Conservation (phyloP, 23 red algal genomes). For the Gracilaria caudata region DNA sequence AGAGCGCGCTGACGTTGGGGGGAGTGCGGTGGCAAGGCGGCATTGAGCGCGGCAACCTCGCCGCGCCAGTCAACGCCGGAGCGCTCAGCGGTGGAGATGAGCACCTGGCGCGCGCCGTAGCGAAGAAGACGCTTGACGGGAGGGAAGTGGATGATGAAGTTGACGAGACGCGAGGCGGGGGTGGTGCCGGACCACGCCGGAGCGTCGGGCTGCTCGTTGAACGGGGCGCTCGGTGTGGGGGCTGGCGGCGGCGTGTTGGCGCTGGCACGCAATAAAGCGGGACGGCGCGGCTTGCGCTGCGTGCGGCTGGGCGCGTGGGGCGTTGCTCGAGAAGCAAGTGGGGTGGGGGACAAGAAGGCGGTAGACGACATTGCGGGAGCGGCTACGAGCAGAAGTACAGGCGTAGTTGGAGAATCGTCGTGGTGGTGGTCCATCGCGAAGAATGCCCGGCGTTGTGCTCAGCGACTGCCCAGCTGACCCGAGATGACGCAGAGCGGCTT, state of each 20-base stretch:
- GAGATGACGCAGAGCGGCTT: not conserved
- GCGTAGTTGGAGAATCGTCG: too few relatives aligned
- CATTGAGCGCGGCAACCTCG: constrained; percentile 26
- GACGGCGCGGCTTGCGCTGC: not conserved
- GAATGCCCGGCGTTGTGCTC: too few relatives aligned
- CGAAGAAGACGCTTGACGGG: constrained; percentile 29
- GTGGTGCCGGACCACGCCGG: constrained; percentile 25
- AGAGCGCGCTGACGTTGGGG: not conserved
- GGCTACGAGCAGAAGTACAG: not conserved
- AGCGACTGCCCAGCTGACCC: too few relatives aligned
- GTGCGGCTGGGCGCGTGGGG: not conserved
- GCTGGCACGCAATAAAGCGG: not conserved
- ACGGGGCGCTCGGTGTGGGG: not conserved
- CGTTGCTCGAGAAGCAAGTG: not conserved
- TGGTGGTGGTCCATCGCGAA: too few relatives aligned
- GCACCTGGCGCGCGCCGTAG: constrained; percentile 35
- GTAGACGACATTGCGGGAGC: not conserved
- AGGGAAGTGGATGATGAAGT: constrained; percentile 41
- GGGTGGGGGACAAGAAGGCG: not conserved
- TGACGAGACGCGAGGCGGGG: constrained; percentile 31
- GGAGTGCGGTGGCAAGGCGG: not conserved
- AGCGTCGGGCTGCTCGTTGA: not conserved
- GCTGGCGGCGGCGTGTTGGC: constrained; percentile 1
- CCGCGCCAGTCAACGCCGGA: constrained; percentile 47
- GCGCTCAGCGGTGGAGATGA: constrained; percentile 54